These are phyloP conservation scores for Candida yuanshanica DNA, from an alignment of 805 yeast genomes.

Conservation along the genomic window DNA sequence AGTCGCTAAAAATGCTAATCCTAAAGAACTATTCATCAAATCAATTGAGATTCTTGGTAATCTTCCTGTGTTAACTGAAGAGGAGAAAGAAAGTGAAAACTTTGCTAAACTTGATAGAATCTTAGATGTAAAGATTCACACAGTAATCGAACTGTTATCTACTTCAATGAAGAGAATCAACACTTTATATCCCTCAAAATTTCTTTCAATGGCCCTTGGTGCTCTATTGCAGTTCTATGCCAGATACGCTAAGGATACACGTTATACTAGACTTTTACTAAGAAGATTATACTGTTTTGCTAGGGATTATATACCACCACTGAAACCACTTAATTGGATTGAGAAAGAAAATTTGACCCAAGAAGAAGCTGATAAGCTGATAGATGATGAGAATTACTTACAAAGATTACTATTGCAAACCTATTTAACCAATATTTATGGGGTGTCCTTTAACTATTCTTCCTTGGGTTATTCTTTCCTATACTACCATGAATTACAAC, in stretches of 20 bases:
- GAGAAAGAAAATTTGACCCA: slow-evolving; percentile 21
- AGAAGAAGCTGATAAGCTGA: slow-evolving; percentile 36
- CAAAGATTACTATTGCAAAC: slow-evolving; percentile 64
- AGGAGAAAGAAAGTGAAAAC: slow-evolving; percentile 1
- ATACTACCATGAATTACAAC: slow-evolving; percentile 19
- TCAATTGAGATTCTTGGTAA: slow-evolving; percentile 56
- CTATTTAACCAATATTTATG: slow-evolving; percentile 49
- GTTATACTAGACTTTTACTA: slow-evolving; percentile 36
- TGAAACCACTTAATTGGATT: slow-evolving; percentile 35
- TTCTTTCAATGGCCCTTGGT: slow-evolving; percentile 61
- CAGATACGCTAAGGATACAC: slow-evolving; percentile 30
- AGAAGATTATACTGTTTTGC: slow-evolving; percentile 63
- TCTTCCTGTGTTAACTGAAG: slow-evolving; percentile 21
- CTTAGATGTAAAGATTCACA: slow-evolving; percentile 49
- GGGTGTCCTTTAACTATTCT: slow-evolving; percentile 29
- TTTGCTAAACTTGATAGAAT: slow-evolving; percentile 8
- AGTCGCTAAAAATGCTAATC: slow-evolving; percentile 65
- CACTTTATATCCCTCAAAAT: slow-evolving; percentile 75
- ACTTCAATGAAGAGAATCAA: slow-evolving; percentile 54
- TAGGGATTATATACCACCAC: slow-evolving; percentile 51
- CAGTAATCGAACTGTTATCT: slow-evolving; percentile 58
- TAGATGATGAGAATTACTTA: slow-evolving; percentile 51
- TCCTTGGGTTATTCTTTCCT: slow-evolving; percentile 26
- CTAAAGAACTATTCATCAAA: slow-evolving; percentile 72
- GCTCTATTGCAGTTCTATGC: slow-evolving; percentile 50